A percentile compares a stretch with the other conserved stretches of the same genome.
These are phyloP conservation scores for Arabidopsis arenosa DNA, from an alignment of 345 rosid species.

Conservation along the genomic window DNA sequence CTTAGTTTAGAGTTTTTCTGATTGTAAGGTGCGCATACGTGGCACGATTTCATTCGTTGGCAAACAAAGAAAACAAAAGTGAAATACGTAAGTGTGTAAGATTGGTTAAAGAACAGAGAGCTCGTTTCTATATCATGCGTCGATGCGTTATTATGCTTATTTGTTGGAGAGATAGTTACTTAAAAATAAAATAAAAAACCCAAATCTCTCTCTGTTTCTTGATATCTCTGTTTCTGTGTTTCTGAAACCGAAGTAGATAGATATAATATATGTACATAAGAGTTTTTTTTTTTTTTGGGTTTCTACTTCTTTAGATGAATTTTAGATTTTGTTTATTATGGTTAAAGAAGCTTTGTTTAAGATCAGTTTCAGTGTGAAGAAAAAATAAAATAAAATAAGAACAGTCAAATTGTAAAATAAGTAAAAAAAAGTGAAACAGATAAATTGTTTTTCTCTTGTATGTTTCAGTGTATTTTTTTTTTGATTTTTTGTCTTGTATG, in stretches of 20 bases:
- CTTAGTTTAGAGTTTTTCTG: no score
- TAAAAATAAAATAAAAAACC: slow-evolving; percentile 29
- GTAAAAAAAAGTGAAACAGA: slow-evolving; percentile 25
- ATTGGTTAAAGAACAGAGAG: slow-evolving; percentile 86
- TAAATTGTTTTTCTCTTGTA: no score
- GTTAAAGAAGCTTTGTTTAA: not conserved
- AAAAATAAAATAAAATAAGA: not conserved
- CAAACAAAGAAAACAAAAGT: no score
- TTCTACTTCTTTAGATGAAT: slow-evolving; percentile 22
- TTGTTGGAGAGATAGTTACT: slow-evolving; percentile 88
- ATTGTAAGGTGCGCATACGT: no score
- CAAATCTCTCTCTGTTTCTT: not conserved
- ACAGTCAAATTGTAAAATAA: slow-evolving; percentile 8
- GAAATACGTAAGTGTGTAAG: slow-evolving; percentile 89
- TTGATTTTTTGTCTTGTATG: no score
- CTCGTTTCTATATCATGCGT: slow-evolving; percentile 91
- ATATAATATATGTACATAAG: slow-evolving; percentile 61
- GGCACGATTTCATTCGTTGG: no score
- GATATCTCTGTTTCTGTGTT: not conserved
- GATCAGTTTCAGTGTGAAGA: slow-evolving; percentile 24
- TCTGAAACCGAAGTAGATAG: slow-evolving; percentile 34
- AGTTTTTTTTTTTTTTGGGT: slow-evolving; percentile 21
- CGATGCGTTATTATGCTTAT: slow-evolving; percentile 91
- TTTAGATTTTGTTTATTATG: slow-evolving; percentile 38
- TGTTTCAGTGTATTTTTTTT: no score